phyloP scores from a whole-genome alignment of 2,329 filamentous ascomycete species.

The Penicillium fuscoglaucum region DNA sequence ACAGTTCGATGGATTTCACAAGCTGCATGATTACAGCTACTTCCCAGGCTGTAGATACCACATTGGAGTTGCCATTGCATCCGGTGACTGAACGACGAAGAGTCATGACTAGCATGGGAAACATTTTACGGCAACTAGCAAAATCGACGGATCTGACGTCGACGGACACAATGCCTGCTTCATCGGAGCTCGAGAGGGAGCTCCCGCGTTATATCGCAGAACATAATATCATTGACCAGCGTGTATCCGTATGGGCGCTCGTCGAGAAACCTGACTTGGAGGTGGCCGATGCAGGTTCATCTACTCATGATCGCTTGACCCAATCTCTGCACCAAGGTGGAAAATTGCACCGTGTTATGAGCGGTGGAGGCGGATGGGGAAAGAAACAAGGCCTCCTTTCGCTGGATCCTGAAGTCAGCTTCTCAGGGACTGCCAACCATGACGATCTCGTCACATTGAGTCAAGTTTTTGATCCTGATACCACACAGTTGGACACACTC shows the following conservation, averaged over 20 bases:
- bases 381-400: constrained; percentile 48
- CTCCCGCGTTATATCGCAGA: constrained; percentile 43
- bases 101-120: constrained; percentile 46
- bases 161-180: constrained; percentile 39
- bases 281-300: constrained; percentile 7
- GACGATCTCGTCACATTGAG: constrained; percentile 23
- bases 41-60: constrained; percentile 17
- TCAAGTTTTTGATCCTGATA: constrained; percentile 25
- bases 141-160: constrained; percentile 32
- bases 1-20: constrained; percentile 32
- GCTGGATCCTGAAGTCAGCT: constrained; percentile 42
- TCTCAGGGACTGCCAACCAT: constrained; percentile 21
- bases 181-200: constrained; percentile 43
- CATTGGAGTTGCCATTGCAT: constrained; percentile 35
- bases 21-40: constrained; percentile 32
- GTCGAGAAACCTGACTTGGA: constrained; percentile 32
- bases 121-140: constrained; percentile 44
- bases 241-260: constrained; percentile 45
- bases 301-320: constrained; percentile 26
- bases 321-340: constrained; percentile 35
- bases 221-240: constrained; percentile 38
- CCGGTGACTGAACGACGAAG: constrained; percentile 40
- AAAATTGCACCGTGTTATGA: constrained; percentile 45
- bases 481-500: constrained; percentile 15
- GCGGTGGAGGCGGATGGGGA: constrained; percentile 48